A percentile compares a stretch with the other conserved stretches of the same genome.
These are phyloP conservation scores for Colletotrichum neosansevieriae DNA, from an alignment of 2,329 filamentous ascomycete genomes.

Conservation along the genomic window DNA sequence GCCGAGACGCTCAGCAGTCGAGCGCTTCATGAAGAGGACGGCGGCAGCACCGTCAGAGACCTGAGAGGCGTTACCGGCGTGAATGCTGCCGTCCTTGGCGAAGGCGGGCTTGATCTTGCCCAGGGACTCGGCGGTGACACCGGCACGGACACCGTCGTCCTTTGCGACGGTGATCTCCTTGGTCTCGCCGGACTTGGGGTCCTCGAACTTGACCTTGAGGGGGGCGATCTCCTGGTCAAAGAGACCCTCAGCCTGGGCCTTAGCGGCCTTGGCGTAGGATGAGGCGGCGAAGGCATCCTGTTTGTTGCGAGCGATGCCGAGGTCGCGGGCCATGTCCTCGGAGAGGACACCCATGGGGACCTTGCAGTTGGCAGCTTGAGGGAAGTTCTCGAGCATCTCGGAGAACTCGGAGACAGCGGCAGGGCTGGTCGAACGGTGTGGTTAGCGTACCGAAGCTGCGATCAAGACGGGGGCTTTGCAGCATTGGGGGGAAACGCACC, in stretches of 20 bases:
- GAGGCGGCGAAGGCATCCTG: constrained; percentile 96
- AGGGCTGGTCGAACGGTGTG: constrained; percentile 63
- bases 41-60: constrained; percentile 96
- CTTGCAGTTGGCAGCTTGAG: constrained; percentile 93
- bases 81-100: constrained; percentile 90
- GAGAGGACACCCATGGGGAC: constrained; percentile 96
- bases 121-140: constrained; percentile 90
- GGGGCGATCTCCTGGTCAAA: constrained; percentile 94
- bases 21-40: constrained; percentile 94
- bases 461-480: neutral
- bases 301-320: constrained; percentile 74
- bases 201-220: constrained; percentile 86
- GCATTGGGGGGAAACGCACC: constrained; percentile 62
- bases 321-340: constrained; percentile 93
- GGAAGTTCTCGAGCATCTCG: constrained; percentile 83
- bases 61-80: constrained; percentile 95
- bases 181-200: constrained; percentile 90
- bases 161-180: constrained; percentile 84
- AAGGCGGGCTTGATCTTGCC: constrained; percentile 92
- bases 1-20: constrained; percentile 87
- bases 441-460: constrained; percentile 11
- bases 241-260: constrained; percentile 88
- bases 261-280: constrained; percentile 90
- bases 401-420: constrained; percentile 93
- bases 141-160: constrained; percentile 88